Base-by-base conservation (phyloP, 2,329 filamentous ascomycete genomes). In the Lasiodiplodia sp. region DNA sequence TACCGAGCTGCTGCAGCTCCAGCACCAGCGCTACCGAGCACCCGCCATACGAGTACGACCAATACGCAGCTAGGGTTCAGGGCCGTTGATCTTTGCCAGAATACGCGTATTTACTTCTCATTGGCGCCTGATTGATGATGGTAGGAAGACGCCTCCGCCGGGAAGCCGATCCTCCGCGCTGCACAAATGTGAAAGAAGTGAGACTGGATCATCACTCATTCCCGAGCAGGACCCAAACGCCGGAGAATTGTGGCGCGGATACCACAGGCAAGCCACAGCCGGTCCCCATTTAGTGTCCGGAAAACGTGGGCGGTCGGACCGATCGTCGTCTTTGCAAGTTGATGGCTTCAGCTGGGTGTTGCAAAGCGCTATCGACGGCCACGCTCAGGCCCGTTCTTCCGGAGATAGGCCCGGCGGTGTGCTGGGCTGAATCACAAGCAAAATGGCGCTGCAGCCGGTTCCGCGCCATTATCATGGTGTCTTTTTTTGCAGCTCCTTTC, bases 281-380 rank as follows among this genome's bases (percentile, higher is more conserved):
- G 18, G 16, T 23, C 6, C 53, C 21, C n/a, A 21, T 28, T 12
- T 31, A 47, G 56, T 44, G 21, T 37, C 56, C 38, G 38, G 31
- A 60, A n/a, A 11, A 47, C 38, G 56, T 60, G 56, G 38, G 21
- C 16, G 18, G 56, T 60, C 56, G 56, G 56, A 28, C 56, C 38
- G 37, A 60, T 23, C 31, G 28, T 25, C 14, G 31, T 58, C 31
- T 38, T 10, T 38, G 21, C n/a, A 8, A 38, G 37, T 40, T 18
- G 55, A 60, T 6, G n/a, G 11, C 14, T 40, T 12, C 14, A 44
- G 31, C 57, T 51, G 31, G n/a, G 40, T 62, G 21, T 62, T 34
- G 14, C 28, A 28, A 6, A 18, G 40, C 57, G 40, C 57, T 47
- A 49, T 21, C 7, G n/a, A 31, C 16, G 34, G 11, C n/a, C 23